A percentile compares a stretch with the other conserved stretches of the same genome.
These are phyloP conservation scores for Tympanopsis confertula DNA, from an alignment of 2,329 filamentous ascomycete species.

Conservation along the genomic window DNA sequence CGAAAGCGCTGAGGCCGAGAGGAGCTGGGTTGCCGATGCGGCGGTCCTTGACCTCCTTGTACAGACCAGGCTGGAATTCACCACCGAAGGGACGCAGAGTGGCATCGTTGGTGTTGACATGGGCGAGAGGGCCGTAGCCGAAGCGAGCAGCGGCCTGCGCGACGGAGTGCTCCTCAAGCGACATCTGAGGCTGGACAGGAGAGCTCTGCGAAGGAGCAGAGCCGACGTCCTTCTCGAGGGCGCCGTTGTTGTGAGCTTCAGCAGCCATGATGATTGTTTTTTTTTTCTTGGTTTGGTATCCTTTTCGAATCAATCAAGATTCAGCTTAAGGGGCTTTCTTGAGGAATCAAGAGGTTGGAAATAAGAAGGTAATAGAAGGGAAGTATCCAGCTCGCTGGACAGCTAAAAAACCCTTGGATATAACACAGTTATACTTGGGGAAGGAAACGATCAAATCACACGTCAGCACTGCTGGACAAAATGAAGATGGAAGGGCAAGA, in stretches of 20 bases:
- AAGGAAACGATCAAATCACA: no score
- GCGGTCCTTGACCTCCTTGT: conserved; percentile 52
- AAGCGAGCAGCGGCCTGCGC: conserved; percentile 7
- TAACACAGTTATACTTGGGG: no score
- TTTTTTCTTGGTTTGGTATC: background rate
- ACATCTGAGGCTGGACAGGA: background rate
- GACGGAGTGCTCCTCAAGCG: background rate
- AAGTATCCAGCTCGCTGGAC: no score
- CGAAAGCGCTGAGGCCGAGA: conserved; percentile 67
- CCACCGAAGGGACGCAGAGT: conserved; percentile 53
- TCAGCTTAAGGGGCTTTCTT: no score
- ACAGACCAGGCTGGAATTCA: conserved; percentile 60
- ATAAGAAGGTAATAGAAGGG: no score
- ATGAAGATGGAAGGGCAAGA: no score
- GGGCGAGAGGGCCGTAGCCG: conserved; percentile 26
- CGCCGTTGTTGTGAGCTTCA: background rate
- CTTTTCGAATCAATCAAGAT: no score
- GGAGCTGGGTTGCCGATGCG: conserved; percentile 73
- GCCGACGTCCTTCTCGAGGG: conserved; percentile 1
- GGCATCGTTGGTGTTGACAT: conserved; percentile 19
- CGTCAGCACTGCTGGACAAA: no score
- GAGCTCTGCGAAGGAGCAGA: background rate
- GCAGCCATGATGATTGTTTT: background rate
- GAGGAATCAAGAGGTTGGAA: no score
- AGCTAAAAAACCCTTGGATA: no score